Base-by-base conservation (phyloP, 768 basidiomycete species). In the Tulasnella sp. region DNA sequence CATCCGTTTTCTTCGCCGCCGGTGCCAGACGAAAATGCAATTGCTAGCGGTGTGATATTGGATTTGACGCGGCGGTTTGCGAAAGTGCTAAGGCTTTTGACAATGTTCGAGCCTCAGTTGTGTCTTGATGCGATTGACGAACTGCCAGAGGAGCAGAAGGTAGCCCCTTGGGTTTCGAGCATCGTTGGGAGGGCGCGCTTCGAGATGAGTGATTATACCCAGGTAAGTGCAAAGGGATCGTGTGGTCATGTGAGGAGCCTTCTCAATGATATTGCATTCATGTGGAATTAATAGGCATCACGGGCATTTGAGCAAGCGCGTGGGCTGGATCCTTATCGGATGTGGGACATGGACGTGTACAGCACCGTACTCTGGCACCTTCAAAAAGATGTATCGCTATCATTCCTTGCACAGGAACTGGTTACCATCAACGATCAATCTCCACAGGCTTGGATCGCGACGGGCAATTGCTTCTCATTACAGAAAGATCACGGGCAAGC, bases 281-380 rank as follows among this genome's bases (percentile, higher is more conserved):
- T 56, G 67, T 67, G 68, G 67, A 65, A 63, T 62, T 21, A 38
- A 56, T 21, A 96, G 94, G 89, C 95, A 41, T 88, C 92, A 68
- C 82, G 90, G 67, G 88, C 88, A 21, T 98, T 94, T 76, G 80
- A 81, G 65, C 80, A 83, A 17, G 81, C 90, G 52, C 80, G 93
- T 44, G 75, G 75, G n/a, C 74, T 88, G 62, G 87, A 97, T 64
- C 94, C 94, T n/a, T 87, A 90, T 75, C 82, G 89, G 23, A 70
- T 94, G 60, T 81, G 81, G 76, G 88, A 92, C 70, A 93, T 96
- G 89, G 94, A 98, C 72, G 82, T 93, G 43, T 96, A 91, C 73
- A 96, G 94, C 48, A 96, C 96, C 26, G 79, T 95, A 34, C 75
- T 98, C 47, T 99, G 95, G 95, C 95, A 98, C 72, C 75, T 96